Conservation (phyloP, 805 yeast species). For the Metschnikowia amazonensis region DNA sequence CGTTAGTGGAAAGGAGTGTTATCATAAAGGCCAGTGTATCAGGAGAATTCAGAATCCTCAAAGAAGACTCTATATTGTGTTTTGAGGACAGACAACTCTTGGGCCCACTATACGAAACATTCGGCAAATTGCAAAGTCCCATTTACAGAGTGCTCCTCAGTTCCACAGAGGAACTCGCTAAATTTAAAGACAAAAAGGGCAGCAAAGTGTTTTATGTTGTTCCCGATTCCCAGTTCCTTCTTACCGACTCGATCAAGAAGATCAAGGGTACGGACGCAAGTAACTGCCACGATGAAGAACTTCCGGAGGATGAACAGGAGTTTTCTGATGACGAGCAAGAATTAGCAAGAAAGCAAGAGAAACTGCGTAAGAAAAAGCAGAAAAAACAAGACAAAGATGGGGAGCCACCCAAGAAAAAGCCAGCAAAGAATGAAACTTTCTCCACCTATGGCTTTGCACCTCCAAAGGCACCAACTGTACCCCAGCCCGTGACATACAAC, state of each 20-base stretch:
- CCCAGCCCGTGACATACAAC: conserved; percentile 2
- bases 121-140: conserved; percentile 84
- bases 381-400: conserved; percentile 23
- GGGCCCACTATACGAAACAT: conserved; percentile 82
- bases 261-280: conserved; percentile 92
- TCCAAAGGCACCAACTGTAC: neutral
- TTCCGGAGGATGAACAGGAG: conserved; percentile 90
- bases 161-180: conserved; percentile 44
- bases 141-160: conserved; percentile 71
- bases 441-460: conserved; percentile 18
- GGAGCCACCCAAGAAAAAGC: conserved; percentile 20
- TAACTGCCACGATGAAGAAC: conserved; percentile 90
- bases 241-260: conserved; percentile 66
- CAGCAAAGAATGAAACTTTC: conserved; percentile 15
- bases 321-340: conserved; percentile 94
- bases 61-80: conserved; percentile 77
- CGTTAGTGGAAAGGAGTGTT: conserved; percentile 67
- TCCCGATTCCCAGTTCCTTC: conserved; percentile 72
- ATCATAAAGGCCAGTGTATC: conserved; percentile 69
- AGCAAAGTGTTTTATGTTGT: conserved; percentile 70
- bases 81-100: conserved; percentile 64
- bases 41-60: conserved; percentile 80
- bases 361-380: conserved; percentile 55
- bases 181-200: conserved; percentile 49
- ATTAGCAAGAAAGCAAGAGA: conserved; percentile 58